A percentile compares a stretch with the other conserved stretches of the same genome.
Conservation (phyloP, 768 basidiomycete species). For the Suillus fuscotomentosus region DNA sequence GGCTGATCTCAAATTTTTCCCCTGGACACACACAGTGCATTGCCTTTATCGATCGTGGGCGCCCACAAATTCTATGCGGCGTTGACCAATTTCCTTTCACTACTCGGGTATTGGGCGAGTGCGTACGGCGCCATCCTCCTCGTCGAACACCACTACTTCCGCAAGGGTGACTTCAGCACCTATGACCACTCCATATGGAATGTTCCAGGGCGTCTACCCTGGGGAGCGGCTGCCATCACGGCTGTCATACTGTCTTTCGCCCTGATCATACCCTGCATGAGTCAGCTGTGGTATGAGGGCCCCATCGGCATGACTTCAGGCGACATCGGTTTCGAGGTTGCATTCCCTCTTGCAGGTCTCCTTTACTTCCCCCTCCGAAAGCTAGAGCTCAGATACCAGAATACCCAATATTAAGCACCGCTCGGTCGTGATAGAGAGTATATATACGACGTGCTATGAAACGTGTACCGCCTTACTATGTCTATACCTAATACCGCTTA, state of each 20-base stretch:
- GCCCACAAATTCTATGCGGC: conserved; percentile 62
- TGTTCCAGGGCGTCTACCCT: conserved; percentile 49
- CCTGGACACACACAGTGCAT: conserved; percentile 39
- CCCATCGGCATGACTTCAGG: conserved; percentile 64
- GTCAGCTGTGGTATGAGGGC: conserved; percentile 69
- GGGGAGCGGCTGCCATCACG: conserved; percentile 58
- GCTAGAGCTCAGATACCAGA: conserved; percentile 41
- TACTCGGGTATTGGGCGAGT: conserved; percentile 65
- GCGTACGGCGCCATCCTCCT: conserved; percentile 60
- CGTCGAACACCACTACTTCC: conserved; percentile 67
- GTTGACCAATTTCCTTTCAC: conserved; percentile 64
- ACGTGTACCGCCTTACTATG: neutral
- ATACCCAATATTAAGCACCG: conserved; percentile 15
- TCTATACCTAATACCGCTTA: neutral
- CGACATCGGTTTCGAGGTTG: conserved; percentile 70
- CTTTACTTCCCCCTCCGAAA: conserved; percentile 56
- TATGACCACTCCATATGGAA: conserved; percentile 58
- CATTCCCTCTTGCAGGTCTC: conserved; percentile 45
- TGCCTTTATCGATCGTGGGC: conserved; percentile 72
- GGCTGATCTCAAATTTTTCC: conserved; percentile 6
- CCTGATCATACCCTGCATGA: conserved; percentile 64
- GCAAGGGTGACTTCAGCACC: conserved; percentile 41
- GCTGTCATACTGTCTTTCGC: conserved; percentile 52
- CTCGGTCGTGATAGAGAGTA: neutral
- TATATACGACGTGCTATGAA: neutral